Evolutionary conservation across 345 rosid species (phyloP).

Genomic region (Reutealis trisperma): DNA sequence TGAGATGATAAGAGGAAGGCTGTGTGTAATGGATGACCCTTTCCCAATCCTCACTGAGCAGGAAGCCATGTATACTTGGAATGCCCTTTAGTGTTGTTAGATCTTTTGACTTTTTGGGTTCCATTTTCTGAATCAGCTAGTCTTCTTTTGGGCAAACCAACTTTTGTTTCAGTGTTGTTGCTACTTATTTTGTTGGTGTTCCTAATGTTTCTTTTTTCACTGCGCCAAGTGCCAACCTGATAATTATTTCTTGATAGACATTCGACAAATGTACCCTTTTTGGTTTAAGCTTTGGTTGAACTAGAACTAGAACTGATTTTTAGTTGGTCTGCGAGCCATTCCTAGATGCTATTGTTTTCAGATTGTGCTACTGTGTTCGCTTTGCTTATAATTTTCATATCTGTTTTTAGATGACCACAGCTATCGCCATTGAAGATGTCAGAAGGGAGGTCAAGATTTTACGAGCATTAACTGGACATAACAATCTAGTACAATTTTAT

Average conservation of each 20-base stretch:
- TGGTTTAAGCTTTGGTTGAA: neutral
- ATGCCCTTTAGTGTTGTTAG: no score
- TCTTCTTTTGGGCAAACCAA: neutral
- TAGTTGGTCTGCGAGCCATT: neutral
- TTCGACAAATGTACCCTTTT: neutral
- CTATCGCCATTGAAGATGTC: conserved; percentile 95
- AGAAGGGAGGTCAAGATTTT: conserved; percentile 95
- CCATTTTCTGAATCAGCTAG: neutral
- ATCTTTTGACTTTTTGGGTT: neutral
- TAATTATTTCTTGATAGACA: neutral
- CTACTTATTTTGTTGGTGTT: neutral
- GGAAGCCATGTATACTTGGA: no score
- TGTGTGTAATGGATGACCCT: neutral
- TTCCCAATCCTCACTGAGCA: no score
- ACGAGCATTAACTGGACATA: conserved; percentile 84
- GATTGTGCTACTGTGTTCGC: neutral
- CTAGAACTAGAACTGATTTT: neutral
- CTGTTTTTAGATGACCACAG: conserved; percentile 81
- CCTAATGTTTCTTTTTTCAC: neutral
- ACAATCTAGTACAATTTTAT: conserved; percentile 74
- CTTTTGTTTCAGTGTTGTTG: neutral
- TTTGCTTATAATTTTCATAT: conserved; percentile 15
- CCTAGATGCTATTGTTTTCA: neutral
- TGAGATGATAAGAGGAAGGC: neutral
- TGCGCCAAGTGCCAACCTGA: neutral